Evolutionary conservation across 2,329 filamentous ascomycete species (phyloP).

Genomic region (Knufia fluminis): DNA sequence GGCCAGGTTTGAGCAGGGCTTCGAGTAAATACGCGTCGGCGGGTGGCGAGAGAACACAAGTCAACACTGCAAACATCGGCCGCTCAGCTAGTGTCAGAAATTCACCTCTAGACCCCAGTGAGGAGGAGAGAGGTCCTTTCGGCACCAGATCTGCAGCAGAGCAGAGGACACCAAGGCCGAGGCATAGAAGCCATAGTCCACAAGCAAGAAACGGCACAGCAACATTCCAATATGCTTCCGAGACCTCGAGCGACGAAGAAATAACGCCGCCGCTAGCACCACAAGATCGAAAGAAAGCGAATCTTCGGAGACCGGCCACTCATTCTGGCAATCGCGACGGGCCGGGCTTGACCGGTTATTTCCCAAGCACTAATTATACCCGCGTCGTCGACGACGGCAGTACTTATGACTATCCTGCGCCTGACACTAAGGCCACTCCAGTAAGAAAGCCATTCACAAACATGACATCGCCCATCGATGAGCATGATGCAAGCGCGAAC

Average conservation of each 20-base stretch:
- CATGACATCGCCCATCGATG: slow-evolving; percentile 12
- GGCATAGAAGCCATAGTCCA: slow-evolving; percentile 38
- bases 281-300: slow-evolving; percentile 31
- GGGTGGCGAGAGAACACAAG: slow-evolving; percentile 49
- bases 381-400: slow-evolving; percentile 16
- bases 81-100: slow-evolving; percentile 47
- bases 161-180: slow-evolving; percentile 24
- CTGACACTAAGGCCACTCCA: slow-evolving; percentile 14
- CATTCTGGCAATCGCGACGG: slow-evolving; percentile 9
- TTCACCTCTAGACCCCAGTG: slow-evolving; percentile 32
- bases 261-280: slow-evolving; percentile 18
- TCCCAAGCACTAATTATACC: slow-evolving; percentile 21
- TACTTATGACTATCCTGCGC: slow-evolving; percentile 20
- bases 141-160: slow-evolving; percentile 31
- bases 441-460: slow-evolving; percentile 16
- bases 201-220: slow-evolving; percentile 24
- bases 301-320: slow-evolving; percentile 13
- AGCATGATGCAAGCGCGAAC: background rate
- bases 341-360: slow-evolving; percentile 19
- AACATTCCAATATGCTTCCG: slow-evolving; percentile 17
- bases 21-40: slow-evolving; percentile 47
- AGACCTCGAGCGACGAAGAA: slow-evolving; percentile 24
- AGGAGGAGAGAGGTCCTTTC: slow-evolving; percentile 23
- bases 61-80: slow-evolving; percentile 42
- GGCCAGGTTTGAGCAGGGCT: slow-evolving; percentile 36